Evolutionary conservation across 2,329 filamentous ascomycete genomes (phyloP).

Genomic region (Penicillium sp.): DNA sequence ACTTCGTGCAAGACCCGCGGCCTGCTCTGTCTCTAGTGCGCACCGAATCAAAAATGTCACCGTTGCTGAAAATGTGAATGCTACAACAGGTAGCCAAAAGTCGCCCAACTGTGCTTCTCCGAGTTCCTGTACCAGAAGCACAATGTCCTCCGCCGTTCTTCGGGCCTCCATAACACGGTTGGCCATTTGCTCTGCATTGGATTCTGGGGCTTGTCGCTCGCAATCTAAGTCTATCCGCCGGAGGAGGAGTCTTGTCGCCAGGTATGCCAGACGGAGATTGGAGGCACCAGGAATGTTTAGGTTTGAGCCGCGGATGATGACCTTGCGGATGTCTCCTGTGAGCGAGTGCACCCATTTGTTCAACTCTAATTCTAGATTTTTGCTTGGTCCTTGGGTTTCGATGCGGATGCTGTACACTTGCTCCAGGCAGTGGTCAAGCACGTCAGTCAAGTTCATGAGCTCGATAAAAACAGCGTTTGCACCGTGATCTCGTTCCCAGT

Average conservation of each 20-base stretch:
- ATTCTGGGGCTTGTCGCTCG: conserved; percentile 23
- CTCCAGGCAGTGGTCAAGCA: conserved; percentile 39
- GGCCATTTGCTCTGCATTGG: conserved; percentile 15
- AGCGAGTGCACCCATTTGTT: conserved; percentile 49
- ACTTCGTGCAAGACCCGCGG: conserved; percentile 20
- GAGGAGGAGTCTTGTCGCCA: conserved; percentile 49
- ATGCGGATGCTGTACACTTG: conserved; percentile 35
- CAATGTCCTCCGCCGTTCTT: conserved; percentile 50
- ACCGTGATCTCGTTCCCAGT: conserved; percentile 16
- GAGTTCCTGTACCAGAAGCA: conserved; percentile 49
- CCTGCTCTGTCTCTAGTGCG: conserved; percentile 39
- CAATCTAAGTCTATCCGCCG: conserved; percentile 49
- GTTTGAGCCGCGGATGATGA: conserved; percentile 45
- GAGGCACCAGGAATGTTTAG: conserved; percentile 47
- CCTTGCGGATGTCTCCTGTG: conserved; percentile 35
- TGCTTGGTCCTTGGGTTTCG: conserved; percentile 5
- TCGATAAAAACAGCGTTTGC: conserved; percentile 46
- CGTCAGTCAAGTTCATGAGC: conserved; percentile 46
- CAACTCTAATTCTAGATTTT: conserved; percentile 39
- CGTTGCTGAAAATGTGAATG: conserved; percentile 51
- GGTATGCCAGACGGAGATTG: conserved; percentile 53
- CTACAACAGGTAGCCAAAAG: conserved; percentile 51
- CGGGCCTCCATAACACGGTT: conserved; percentile 40
- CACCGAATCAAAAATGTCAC: conserved; percentile 52
- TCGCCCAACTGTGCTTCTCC: conserved; percentile 44